Base-by-base conservation (phyloP, 768 basidiomycete genomes). In the Lactarius sp. region DNA sequence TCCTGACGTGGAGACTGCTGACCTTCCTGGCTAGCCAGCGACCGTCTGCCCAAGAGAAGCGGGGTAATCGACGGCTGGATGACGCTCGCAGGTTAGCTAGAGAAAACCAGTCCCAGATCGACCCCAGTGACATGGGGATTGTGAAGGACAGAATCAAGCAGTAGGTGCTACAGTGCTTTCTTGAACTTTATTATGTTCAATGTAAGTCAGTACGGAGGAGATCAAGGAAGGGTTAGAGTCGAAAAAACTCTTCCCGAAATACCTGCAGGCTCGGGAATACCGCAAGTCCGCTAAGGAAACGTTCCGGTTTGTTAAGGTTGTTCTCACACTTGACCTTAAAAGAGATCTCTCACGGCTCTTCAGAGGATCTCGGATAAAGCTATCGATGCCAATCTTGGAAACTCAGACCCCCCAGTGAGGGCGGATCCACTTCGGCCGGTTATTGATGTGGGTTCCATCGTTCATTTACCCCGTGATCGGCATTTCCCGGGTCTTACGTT, bases 211-310 rank as follows among this genome's bases (percentile, higher is more conserved):
- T 9, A 10, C 63, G 12, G 4, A n/a, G 27, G 63, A 64, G 33
- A 42, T 37, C 20, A 60, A 20, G 37, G 6, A 0, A 12, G 58
- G 63, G 33, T 34, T 64, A 16, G 52, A 46, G 3, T 36, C 31
- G 27, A 64, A 42, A 22, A 54, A 14, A 22, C 47, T 52, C n/a
- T 1, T 64, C 14, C 9, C 57, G 13, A 54, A 18, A 44, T 64
- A 22, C 39, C 22, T 60, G n/a, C 58, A 60, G 39, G 58, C 58
- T 3, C 52, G 47, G 4, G 58, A 59, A 50, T 64, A 37, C 39
- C 14, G 20, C 22, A 64, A 50, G 31, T 2, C 36, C 1, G 31
- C 63, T 2, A 60, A 57, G n/a, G 53, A 44, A 5, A 33, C 58
- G 18, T 47, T 36, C 7, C n/a, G 31, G 2, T 57, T 41, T 51